A percentile compares a stretch with the other conserved stretches of the same genome.
Conservation (phyloP, 1,139 yeast genomes). For the Protomyces gravidus region DNA sequence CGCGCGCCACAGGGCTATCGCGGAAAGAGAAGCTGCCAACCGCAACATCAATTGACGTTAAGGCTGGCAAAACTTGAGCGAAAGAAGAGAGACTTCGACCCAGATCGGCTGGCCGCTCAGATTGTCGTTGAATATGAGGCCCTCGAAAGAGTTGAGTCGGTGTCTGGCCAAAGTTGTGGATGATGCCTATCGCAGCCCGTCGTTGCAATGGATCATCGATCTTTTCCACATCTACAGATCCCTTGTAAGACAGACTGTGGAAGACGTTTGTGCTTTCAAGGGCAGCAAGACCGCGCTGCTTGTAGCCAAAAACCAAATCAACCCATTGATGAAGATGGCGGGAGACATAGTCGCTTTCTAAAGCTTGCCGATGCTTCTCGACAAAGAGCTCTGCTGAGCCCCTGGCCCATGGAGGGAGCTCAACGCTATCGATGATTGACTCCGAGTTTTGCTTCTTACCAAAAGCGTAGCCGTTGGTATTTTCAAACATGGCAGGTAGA, state of each 20-base stretch:
- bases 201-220: slow-evolving; percentile 69
- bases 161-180: slow-evolving; percentile 86
- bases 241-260: slow-evolving; percentile 75
- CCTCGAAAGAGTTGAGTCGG: slow-evolving; percentile 64
- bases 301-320: slow-evolving; percentile 72
- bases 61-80: neutral
- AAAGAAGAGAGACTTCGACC: neutral
- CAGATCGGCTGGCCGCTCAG: neutral
- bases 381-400: slow-evolving; percentile 68
- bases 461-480: slow-evolving; percentile 61
- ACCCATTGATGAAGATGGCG: slow-evolving; percentile 74
- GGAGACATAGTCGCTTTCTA: slow-evolving; percentile 76
- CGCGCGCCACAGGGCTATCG: slow-evolving; percentile 3
- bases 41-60: neutral
- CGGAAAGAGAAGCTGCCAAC: neutral
- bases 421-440: slow-evolving; percentile 52
- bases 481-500: slow-evolving; percentile 67
- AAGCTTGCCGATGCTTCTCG: slow-evolving; percentile 68
- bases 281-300: slow-evolving; percentile 69
- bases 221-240: slow-evolving; percentile 69
- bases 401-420: slow-evolving; percentile 76
- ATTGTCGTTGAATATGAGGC: slow-evolving; percentile 54
- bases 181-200: slow-evolving; percentile 72
- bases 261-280: slow-evolving; percentile 65
- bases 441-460: slow-evolving; percentile 65